These are phyloP conservation scores for Coemansia sp. DNA, from an alignment of 192 early-diverging fungal genomes.

Conservation along the genomic window DNA sequence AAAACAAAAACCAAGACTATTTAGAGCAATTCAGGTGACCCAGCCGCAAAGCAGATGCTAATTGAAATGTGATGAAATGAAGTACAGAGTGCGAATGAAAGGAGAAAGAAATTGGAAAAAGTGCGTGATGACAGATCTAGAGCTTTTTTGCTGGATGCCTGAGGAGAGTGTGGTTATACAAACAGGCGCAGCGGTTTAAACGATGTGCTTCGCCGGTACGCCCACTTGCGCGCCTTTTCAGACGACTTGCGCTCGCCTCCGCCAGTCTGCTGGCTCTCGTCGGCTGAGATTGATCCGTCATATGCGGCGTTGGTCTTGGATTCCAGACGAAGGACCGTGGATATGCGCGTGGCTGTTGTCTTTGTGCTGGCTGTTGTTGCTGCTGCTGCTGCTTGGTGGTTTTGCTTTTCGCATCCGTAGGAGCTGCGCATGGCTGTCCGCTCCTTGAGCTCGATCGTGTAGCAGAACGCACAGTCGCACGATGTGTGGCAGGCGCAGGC, in stretches of 20 bases:
- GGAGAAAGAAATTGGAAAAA: background rate
- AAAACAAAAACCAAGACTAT: background rate
- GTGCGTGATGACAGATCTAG: background rate
- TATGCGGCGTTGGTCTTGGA: background rate
- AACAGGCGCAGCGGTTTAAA: slow-evolving; percentile 25
- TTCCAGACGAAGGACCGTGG: slow-evolving; percentile 11
- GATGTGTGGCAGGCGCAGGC: slow-evolving; percentile 29
- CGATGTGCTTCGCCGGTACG: slow-evolving; percentile 13
- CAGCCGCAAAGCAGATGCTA: background rate
- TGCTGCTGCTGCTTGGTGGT: background rate
- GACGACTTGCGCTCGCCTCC: slow-evolving; percentile 6
- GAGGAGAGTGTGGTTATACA: background rate
- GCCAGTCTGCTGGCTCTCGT: background rate
- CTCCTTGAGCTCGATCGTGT: slow-evolving; percentile 22
- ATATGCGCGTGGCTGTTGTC: slow-evolving; percentile 4
- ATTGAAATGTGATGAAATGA: background rate
- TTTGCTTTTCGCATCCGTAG: no score
- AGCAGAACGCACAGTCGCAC: slow-evolving; percentile 40
- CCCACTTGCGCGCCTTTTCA: slow-evolving; percentile 14
- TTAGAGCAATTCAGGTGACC: no score
- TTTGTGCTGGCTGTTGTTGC: background rate
- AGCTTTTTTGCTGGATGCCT: no score
- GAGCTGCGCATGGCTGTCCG: slow-evolving; percentile 4
- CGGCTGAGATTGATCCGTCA: background rate
- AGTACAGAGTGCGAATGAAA: background rate